phyloP scores from a whole-genome alignment of 805 yeast species.

The Starmerella gropengiesseri region DNA sequence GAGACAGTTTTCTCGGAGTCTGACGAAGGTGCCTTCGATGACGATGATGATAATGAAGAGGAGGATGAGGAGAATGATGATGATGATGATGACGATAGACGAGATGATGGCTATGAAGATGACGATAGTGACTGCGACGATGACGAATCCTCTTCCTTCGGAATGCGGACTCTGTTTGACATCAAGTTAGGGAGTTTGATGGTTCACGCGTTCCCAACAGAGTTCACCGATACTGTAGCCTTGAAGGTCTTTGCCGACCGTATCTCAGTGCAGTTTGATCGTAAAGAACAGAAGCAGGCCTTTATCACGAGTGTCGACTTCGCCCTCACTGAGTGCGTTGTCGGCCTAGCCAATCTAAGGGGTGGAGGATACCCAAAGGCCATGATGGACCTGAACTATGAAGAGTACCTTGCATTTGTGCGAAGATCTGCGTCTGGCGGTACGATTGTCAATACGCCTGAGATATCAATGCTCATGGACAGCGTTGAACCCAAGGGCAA shows the following conservation, averaged over 20 bases:
- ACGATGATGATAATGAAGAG: too few species aligned
- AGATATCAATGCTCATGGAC: conserved; percentile 61
- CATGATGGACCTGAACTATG: conserved; percentile 38
- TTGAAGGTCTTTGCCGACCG: conserved; percentile 36
- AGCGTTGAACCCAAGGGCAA: conserved; percentile 43
- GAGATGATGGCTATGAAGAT: too few species aligned
- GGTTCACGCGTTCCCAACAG: conserved; percentile 67
- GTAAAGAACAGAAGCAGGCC: conserved; percentile 23
- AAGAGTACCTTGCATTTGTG: conserved; percentile 41
- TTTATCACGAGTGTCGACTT: conserved; percentile 43
- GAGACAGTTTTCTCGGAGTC: too few species aligned
- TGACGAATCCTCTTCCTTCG: too few species aligned
- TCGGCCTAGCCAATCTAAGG: conserved; percentile 55
- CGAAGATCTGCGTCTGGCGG: conserved; percentile 66
- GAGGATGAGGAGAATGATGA: too few species aligned
- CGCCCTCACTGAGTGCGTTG: conserved; percentile 49
- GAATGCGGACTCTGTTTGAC: conserved; percentile 55
- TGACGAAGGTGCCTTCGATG: too few species aligned
- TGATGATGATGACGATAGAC: too few species aligned
- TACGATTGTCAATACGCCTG: conserved; percentile 66
- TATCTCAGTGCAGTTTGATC: conserved; percentile 26
- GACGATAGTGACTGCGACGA: too few species aligned
- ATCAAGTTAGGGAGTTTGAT: conserved; percentile 47
- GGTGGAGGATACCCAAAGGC: conserved; percentile 38
- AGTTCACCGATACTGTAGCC: conserved; percentile 67